Evolutionary conservation across 176 grass and related monocot genomes (phyloP).

Genomic region (Elymus sibiricus): DNA sequence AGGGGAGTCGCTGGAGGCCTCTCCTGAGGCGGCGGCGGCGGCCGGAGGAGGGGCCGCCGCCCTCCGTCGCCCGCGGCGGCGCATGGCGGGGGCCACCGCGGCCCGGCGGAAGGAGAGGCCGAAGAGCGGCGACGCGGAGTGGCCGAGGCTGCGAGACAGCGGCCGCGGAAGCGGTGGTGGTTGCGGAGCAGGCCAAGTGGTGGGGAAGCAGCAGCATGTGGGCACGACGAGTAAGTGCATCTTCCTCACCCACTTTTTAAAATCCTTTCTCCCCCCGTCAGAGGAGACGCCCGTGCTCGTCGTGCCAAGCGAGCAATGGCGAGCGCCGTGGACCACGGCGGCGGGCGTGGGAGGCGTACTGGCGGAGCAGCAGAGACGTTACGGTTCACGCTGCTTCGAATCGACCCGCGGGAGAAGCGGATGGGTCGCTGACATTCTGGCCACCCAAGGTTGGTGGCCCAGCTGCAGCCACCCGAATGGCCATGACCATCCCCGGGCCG

Average conservation of each 20-base stretch:
- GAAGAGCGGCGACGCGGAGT: neutral
- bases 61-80: conserved; percentile 27
- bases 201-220: conserved; percentile 28
- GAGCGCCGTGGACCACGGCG: neutral
- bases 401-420: neutral
- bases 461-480: neutral
- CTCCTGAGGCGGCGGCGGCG: neutral
- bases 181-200: neutral
- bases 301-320: conserved; percentile 14
- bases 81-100: conserved; percentile 23
- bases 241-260: neutral
- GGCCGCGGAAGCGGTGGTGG: neutral
- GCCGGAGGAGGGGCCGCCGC: neutral
- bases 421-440: neutral
- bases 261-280: neutral
- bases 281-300: neutral
- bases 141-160: neutral
- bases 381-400: neutral
- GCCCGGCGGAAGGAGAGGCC: neutral
- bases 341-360: neutral
- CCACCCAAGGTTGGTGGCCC: neutral
- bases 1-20: conserved; percentile 3
- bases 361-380: neutral
- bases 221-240: conserved; percentile 27
- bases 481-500: too few relatives aligned